These are phyloP conservation scores for Ustulina deusta DNA, from an alignment of 2,329 filamentous ascomycete species.

Conservation along the genomic window DNA sequence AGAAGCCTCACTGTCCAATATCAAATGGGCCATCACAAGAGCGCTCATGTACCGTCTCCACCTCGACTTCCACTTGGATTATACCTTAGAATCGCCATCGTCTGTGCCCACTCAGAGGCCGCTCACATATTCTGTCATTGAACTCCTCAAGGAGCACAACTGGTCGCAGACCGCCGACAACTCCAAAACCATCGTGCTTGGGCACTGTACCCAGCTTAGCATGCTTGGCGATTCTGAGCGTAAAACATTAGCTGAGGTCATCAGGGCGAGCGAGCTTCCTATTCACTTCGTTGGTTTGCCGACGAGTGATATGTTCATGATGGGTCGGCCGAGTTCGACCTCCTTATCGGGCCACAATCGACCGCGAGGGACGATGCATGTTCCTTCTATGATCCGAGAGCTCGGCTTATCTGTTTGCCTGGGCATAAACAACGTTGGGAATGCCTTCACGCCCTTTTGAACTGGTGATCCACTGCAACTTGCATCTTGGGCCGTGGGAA, in stretches of 20 bases:
- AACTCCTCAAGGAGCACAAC: constrained; percentile 59
- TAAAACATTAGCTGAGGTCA: constrained; percentile 59
- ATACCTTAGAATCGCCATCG: constrained; percentile 65
- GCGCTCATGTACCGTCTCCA: constrained; percentile 65
- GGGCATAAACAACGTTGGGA: constrained; percentile 78
- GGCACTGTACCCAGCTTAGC: constrained; percentile 76
- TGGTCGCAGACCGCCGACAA: constrained; percentile 61
- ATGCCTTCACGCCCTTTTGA: constrained; percentile 79
- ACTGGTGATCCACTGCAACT: constrained; percentile 73
- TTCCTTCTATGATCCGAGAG: constrained; percentile 70
- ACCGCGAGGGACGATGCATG: constrained; percentile 70
- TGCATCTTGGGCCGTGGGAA: constrained; percentile 71
- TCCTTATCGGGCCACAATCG: constrained; percentile 43
- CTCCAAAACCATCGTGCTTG: constrained; percentile 67
- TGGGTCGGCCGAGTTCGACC: constrained; percentile 59
- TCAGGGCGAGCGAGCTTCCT: constrained; percentile 63
- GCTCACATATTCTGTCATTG: constrained; percentile 66
- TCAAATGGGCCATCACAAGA: constrained; percentile 70
- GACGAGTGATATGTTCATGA: constrained; percentile 80
- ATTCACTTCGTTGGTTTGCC: constrained; percentile 77
- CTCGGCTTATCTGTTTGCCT: constrained; percentile 70
- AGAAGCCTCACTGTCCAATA: constrained; percentile 64
- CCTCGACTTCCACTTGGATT: constrained; percentile 79
- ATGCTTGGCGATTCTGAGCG: constrained; percentile 65
- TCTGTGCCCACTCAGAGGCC: constrained; percentile 54